A percentile compares a stretch with the other conserved stretches of the same genome.
Conservation (phyloP, 805 yeast genomes). For the Ogataea sp. region DNA sequence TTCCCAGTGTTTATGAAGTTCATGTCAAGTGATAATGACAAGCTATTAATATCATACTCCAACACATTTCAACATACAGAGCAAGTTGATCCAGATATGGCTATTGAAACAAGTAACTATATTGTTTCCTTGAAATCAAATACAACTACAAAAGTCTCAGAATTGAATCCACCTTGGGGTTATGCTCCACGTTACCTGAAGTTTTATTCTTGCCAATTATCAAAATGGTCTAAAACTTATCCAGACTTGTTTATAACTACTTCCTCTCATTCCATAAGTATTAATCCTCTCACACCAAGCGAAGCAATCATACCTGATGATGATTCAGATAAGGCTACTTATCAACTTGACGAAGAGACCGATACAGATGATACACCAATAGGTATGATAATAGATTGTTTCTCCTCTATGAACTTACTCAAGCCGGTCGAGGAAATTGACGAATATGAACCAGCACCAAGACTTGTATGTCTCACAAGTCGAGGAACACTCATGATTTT, state of each 20-base stretch:
- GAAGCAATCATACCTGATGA: slow-evolving; percentile 42
- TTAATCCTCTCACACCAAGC: slow-evolving; percentile 34
- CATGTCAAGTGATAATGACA: background rate
- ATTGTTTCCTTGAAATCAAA: background rate
- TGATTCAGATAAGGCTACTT: slow-evolving; percentile 64
- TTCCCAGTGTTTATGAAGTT: background rate
- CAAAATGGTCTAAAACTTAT: slow-evolving; percentile 30
- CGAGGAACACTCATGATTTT: slow-evolving; percentile 57
- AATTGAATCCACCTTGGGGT: slow-evolving; percentile 47
- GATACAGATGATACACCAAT: slow-evolving; percentile 64
- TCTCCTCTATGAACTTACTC: slow-evolving; percentile 31
- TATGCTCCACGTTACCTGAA: slow-evolving; percentile 36
- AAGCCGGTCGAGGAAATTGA: slow-evolving; percentile 57
- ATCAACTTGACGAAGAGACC: slow-evolving; percentile 61
- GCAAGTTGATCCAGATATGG: background rate
- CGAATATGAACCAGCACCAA: slow-evolving; percentile 53
- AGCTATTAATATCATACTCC: background rate
- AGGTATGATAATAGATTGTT: slow-evolving; percentile 60
- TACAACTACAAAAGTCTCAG: slow-evolving; percentile 26
- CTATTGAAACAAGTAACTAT: slow-evolving; percentile 4
- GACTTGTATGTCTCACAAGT: slow-evolving; percentile 53
- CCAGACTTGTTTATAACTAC: slow-evolving; percentile 37
- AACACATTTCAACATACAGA: background rate
- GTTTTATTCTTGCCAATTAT: slow-evolving; percentile 33
- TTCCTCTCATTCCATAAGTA: slow-evolving; percentile 59